These are phyloP conservation scores for Ceratobasidium sp. DNA, from an alignment of 1,284 basidiomycete species.

Conservation along the genomic window DNA sequence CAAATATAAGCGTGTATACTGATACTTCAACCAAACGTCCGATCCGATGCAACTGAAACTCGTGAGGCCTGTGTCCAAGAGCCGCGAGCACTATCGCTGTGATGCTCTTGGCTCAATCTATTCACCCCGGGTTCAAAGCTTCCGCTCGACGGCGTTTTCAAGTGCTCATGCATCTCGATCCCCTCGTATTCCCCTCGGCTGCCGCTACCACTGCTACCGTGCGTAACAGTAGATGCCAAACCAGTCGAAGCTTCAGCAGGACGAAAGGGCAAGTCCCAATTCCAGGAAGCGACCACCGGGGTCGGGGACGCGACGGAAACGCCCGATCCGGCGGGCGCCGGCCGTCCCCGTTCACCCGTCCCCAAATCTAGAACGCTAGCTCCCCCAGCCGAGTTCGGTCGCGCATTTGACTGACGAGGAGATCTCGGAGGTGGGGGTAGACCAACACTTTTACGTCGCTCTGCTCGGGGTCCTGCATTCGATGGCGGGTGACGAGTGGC, in stretches of 20 bases:
- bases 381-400: slow-evolving; percentile 20
- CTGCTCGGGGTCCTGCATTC: background rate
- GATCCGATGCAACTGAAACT: slow-evolving; percentile 12
- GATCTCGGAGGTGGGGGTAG: slow-evolving; percentile 26
- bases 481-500: background rate
- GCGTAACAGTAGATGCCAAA: background rate
- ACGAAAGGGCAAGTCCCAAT: slow-evolving; percentile 21
- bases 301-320: background rate
- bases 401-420: slow-evolving; percentile 21
- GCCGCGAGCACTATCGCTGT: background rate
- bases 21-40: slow-evolving; percentile 29
- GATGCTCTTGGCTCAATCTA: slow-evolving; percentile 5
- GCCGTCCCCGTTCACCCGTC: background rate
- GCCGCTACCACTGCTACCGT: background rate
- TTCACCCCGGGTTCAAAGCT: background rate
- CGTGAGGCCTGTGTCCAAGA: slow-evolving; percentile 16
- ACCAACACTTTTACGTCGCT: background rate
- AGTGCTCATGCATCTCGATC: slow-evolving; percentile 23
- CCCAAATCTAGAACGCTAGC: background rate
- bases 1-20: background rate
- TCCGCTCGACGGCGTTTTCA: slow-evolving; percentile 12
- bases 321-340: background rate
- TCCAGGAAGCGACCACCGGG: slow-evolving; percentile 1
- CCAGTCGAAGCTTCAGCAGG: background rate
- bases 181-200: background rate